phyloP scores from a whole-genome alignment of 176 grass and related monocot species.

The Musa itinerans region DNA sequence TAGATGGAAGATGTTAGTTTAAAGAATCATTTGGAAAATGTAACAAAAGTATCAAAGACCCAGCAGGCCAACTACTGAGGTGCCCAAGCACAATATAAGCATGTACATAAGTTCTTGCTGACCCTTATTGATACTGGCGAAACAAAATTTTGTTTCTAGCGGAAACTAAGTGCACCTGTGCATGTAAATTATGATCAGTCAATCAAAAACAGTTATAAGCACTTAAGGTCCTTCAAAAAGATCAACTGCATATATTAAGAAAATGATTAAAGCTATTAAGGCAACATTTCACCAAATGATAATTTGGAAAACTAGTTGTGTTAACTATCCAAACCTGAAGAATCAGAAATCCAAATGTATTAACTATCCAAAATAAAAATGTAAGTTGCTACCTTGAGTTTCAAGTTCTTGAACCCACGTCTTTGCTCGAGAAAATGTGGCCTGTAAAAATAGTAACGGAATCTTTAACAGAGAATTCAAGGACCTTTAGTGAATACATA shows the following conservation, averaged over 20 bases:
- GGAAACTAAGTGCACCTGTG: too few relatives aligned
- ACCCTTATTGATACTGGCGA: too few relatives aligned
- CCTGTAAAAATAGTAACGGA: slow-evolving; percentile 24
- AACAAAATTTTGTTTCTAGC: too few relatives aligned
- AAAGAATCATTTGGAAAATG: background rate
- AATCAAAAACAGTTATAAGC: too few relatives aligned
- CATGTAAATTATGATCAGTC: too few relatives aligned
- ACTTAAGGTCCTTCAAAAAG: too few relatives aligned
- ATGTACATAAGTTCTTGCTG: background rate
- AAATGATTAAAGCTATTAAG: too few relatives aligned
- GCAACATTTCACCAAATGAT: too few relatives aligned
- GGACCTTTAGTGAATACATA: background rate
- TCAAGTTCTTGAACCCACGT: slow-evolving; percentile 98
- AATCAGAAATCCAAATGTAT: slow-evolving; percentile 3
- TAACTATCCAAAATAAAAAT: background rate
- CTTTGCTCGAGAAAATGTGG: slow-evolving; percentile 74
- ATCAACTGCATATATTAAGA: too few relatives aligned
- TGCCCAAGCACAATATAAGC: background rate
- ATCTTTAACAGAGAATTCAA: too few relatives aligned
- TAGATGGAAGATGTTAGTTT: background rate
- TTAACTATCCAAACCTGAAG: background rate
- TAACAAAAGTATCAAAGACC: background rate
- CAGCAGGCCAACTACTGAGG: background rate
- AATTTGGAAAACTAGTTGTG: background rate
- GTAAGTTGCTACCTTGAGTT: slow-evolving; percentile 49